phyloP scores from a whole-genome alignment of 495 filamentous ascomycete genomes.

The Pseudomonodictys pantanalensis region DNA sequence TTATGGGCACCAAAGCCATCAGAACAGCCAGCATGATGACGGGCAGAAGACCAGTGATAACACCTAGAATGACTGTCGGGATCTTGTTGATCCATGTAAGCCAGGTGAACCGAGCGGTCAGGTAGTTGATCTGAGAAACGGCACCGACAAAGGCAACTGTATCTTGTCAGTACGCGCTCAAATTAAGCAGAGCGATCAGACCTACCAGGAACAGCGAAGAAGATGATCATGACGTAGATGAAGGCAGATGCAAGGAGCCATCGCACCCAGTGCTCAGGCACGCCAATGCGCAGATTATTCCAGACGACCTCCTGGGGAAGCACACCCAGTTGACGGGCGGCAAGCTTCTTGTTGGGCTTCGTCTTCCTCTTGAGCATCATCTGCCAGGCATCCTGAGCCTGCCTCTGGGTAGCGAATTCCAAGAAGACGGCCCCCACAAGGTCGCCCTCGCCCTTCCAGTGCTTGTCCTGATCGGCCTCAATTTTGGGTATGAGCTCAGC shows the following conservation, averaged over 20 bases:
- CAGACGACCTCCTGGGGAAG: constrained; percentile 86
- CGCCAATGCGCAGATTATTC: constrained; percentile 69
- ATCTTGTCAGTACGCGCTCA: background rate
- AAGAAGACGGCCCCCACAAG: constrained; percentile 77
- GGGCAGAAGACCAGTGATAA: constrained; percentile 83
- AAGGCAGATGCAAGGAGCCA: constrained; percentile 66
- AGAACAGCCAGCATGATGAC: constrained; percentile 75
- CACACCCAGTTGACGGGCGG: constrained; percentile 71
- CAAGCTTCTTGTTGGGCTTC: constrained; percentile 78
- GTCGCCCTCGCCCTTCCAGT: constrained; percentile 65
- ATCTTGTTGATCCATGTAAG: constrained; percentile 72
- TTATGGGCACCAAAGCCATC: constrained; percentile 84
- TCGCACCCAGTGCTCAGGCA: constrained; percentile 49
- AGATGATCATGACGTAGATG: constrained; percentile 77
- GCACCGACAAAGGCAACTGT: constrained; percentile 73
- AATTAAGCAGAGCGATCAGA: background rate
- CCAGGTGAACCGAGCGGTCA: constrained; percentile 61
- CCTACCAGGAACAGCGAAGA: constrained; percentile 80
- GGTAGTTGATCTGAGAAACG: constrained; percentile 77
- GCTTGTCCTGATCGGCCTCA: constrained; percentile 69
- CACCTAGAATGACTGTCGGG: constrained; percentile 67
- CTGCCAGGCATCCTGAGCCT: constrained; percentile 84
- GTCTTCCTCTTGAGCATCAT: constrained; percentile 84
- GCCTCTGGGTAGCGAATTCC: constrained; percentile 75
- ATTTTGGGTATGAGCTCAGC: constrained; percentile 76